Evolutionary conservation across 768 basidiomycete species (phyloP).

Genomic region (Boletus pseudo-olivaceus): DNA sequence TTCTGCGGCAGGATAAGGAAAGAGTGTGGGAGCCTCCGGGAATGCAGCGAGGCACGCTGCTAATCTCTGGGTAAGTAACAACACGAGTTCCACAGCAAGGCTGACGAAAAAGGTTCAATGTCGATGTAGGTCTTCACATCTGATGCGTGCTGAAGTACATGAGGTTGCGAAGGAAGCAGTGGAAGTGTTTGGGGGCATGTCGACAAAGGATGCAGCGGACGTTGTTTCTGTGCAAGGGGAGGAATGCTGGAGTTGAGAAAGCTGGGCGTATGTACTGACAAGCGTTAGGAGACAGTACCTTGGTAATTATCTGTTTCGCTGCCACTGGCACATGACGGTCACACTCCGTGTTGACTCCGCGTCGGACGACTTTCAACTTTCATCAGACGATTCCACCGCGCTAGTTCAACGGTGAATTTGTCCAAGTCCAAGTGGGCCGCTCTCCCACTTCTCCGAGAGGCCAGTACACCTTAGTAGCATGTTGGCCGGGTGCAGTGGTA

Average conservation of each 20-base stretch:
- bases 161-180: slow-evolving; percentile 57
- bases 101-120: slow-evolving; percentile 1
- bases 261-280: too few relatives aligned
- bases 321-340: too few relatives aligned
- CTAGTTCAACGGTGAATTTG: background rate
- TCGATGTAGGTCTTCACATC: slow-evolving; percentile 73
- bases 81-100: background rate
- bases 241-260: too few relatives aligned
- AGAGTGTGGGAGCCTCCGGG: slow-evolving; percentile 65
- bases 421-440: background rate
- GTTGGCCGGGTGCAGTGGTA: too few relatives aligned
- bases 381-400: too few relatives aligned
- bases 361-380: background rate
- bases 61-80: slow-evolving; percentile 78
- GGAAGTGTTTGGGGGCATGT: slow-evolving; percentile 46
- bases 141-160: slow-evolving; percentile 90
- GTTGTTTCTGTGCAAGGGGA: slow-evolving; percentile 34
- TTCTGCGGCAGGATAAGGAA: slow-evolving; percentile 63
- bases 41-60: slow-evolving; percentile 59
- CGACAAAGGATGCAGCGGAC: too few relatives aligned
- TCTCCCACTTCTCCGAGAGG: background rate
- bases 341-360: background rate
- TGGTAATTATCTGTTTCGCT: too few relatives aligned
- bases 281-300: too few relatives aligned
- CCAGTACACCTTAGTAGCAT: background rate